A percentile compares a stretch with the other conserved stretches of the same genome.
phyloP scores from a whole-genome alignment of 1,284 basidiomycete species.

The Cryptococcus amylolentus region DNA sequence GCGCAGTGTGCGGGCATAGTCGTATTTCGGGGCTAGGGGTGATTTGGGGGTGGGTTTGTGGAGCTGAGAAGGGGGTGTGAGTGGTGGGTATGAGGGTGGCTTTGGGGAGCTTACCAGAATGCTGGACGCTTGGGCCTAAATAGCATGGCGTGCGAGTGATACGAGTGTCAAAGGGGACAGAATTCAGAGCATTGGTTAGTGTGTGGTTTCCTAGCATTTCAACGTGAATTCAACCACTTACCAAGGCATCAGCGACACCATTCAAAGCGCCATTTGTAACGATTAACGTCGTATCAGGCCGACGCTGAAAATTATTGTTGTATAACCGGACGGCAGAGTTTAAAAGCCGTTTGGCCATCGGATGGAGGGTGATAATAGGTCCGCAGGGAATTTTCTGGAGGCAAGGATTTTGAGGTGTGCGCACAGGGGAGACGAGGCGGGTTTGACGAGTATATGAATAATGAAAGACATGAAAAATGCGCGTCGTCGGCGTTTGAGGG shows the following conservation, averaged over 20 bases:
- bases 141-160: not conserved
- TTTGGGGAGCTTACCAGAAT: constrained; percentile 18
- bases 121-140: constrained; percentile 31
- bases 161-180: too few relatives aligned
- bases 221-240: constrained; percentile 6
- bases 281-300: constrained; percentile 73
- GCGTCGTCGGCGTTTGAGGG: too few relatives aligned
- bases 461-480: too few relatives aligned
- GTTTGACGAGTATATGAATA: too few relatives aligned
- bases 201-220: too few relatives aligned
- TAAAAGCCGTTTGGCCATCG: constrained; percentile 15
- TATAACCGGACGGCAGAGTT: constrained; percentile 42
- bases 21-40: constrained; percentile 53
- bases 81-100: not conserved
- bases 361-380: not conserved
- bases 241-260: constrained; percentile 70
- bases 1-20: constrained; percentile 66
- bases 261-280: constrained; percentile 68
- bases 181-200: too few relatives aligned
- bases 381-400: too few relatives aligned
- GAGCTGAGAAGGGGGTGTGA: not conserved
- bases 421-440: too few relatives aligned
- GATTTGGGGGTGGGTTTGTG: constrained; percentile 6
- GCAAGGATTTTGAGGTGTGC: too few relatives aligned
- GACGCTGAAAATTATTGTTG: constrained; percentile 44